Conservation (phyloP, 345 rosid species). For the Citrus medica region DNA sequence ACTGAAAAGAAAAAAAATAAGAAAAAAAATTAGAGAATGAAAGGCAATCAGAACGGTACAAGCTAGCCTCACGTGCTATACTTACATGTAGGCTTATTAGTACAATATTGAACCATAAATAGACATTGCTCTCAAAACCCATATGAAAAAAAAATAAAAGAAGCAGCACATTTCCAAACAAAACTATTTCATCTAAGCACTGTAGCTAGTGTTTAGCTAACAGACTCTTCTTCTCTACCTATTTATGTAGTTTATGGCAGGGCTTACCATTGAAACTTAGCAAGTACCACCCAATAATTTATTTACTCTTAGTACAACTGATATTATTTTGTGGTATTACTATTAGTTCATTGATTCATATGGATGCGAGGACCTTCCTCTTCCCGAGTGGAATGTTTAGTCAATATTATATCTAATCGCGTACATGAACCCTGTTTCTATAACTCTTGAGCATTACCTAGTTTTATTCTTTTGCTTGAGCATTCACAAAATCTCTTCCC, state of each 20-base stretch:
- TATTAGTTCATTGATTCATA: neutral
- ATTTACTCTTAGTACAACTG: neutral
- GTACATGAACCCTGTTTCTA: neutral
- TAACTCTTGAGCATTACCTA: neutral
- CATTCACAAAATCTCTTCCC: neutral
- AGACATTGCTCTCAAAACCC: neutral
- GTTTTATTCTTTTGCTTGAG: neutral
- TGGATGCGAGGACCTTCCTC: neutral
- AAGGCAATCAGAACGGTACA: neutral
- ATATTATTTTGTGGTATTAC: neutral
- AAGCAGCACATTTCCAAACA: neutral
- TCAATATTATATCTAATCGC: neutral
- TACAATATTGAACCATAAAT: neutral
- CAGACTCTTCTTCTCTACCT: neutral
- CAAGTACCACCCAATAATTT: neutral
- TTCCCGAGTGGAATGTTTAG: neutral
- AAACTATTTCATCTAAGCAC: neutral
- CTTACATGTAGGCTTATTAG: neutral
- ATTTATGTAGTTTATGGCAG: neutral
- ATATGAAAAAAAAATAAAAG: neutral
- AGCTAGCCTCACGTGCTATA: neutral
- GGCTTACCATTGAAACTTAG: neutral
- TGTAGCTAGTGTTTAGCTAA: neutral
- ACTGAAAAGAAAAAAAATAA: conserved; percentile 24
- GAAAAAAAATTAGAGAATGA: conserved; percentile 8